These are phyloP conservation scores for Pelargonium hybrid DNA, from an alignment of 441 rosid genomes.

Conservation along the genomic window DNA sequence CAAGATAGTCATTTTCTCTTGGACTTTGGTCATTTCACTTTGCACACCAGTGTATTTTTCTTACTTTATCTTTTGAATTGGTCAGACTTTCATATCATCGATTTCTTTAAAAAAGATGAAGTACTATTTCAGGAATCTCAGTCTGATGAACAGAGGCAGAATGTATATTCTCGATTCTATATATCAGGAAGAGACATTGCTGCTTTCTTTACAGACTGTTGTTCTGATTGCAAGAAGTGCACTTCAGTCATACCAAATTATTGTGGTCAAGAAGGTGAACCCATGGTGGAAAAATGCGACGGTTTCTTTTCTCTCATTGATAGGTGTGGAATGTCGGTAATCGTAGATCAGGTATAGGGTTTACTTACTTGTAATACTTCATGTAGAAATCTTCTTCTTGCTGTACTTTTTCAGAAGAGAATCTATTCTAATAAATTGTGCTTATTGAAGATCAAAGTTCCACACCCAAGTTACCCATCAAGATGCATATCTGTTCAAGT, in stretches of 20 bases:
- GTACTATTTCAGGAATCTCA: constrained; percentile 55
- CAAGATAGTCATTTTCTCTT: constrained; percentile 76
- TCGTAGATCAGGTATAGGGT: constrained; percentile 79
- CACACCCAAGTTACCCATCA: constrained; percentile 82
- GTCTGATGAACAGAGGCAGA: constrained; percentile 69
- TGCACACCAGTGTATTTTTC: constrained; percentile 65
- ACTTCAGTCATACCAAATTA: constrained; percentile 31
- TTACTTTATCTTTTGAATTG: constrained; percentile 17
- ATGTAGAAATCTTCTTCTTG: background rate
- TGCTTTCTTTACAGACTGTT: constrained; percentile 74
- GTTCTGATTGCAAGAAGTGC: constrained; percentile 40
- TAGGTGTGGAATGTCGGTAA: constrained; percentile 92
- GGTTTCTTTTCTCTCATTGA: constrained; percentile 71
- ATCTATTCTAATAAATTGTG: constrained; percentile 12
- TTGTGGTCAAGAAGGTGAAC: constrained; percentile 29
- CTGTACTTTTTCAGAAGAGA: constrained; percentile 11
- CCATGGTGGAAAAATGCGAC: constrained; percentile 34
- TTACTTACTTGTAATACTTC: background rate
- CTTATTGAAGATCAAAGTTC: constrained; percentile 66
- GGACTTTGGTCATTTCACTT: constrained; percentile 95
- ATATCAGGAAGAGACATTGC: constrained; percentile 96
- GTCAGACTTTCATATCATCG: constrained; percentile 19
- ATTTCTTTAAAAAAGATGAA: constrained; percentile 15
- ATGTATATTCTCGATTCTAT: constrained; percentile 77
- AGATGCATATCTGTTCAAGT: constrained; percentile 89